phyloP scores from a whole-genome alignment of 2,329 filamentous ascomycete genomes.

The Lecanicillium sp. region DNA sequence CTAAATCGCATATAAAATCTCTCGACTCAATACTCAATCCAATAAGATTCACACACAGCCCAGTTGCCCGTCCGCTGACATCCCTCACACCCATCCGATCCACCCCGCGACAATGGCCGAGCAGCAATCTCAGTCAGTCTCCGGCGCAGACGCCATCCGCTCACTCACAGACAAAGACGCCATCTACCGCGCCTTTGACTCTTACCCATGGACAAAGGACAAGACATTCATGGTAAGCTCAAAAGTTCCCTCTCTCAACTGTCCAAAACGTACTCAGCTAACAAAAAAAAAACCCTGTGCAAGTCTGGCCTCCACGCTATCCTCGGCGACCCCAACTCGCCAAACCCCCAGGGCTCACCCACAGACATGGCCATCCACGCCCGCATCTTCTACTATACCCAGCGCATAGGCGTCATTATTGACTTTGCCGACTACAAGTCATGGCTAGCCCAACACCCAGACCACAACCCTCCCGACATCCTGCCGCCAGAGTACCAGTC shows the following conservation, averaged over 20 bases:
- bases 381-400: slow-evolving; percentile 58
- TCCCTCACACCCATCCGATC: too few relatives aligned
- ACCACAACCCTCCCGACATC: slow-evolving; percentile 25
- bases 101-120: slow-evolving; percentile 9
- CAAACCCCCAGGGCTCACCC: slow-evolving; percentile 38
- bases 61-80: too few relatives aligned
- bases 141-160: slow-evolving; percentile 29
- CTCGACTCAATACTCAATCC: too few relatives aligned
- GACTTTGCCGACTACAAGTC: slow-evolving; percentile 60
- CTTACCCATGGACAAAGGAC: slow-evolving; percentile 61
- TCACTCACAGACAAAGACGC: slow-evolving; percentile 29
- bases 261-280: not conserved
- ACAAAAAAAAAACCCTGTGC: slow-evolving; percentile 5
- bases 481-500: slow-evolving; percentile 25
- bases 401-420: slow-evolving; percentile 42
- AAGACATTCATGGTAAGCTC: slow-evolving; percentile 53
- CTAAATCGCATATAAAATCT: too few relatives aligned
- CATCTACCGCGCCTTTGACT: slow-evolving; percentile 53
- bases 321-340: slow-evolving; percentile 42
- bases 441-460: slow-evolving; percentile 41
- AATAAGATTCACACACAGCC: not conserved
- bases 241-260: not conserved
- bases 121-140: slow-evolving; percentile 15
- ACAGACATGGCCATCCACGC: slow-evolving; percentile 55
- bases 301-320: slow-evolving; percentile 56